Conservation (phyloP, 495 filamentous ascomycete genomes). For the Aspergillus panamensis region DNA sequence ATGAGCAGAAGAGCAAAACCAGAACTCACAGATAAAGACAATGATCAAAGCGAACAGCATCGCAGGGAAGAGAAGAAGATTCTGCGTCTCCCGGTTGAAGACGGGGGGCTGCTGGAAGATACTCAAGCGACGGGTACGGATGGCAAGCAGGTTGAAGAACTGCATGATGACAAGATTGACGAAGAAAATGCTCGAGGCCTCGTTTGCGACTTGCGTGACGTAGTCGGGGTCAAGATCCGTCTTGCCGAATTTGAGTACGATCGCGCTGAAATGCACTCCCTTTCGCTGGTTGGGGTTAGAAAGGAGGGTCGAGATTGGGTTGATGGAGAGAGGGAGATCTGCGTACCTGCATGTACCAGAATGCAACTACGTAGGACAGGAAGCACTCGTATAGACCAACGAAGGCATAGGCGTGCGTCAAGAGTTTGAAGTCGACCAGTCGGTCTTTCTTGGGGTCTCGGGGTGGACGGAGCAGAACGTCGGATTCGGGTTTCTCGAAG, state of each 20-base stretch:
- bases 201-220: slow-evolving; percentile 48
- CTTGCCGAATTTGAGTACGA: slow-evolving; percentile 60
- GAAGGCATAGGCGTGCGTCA: slow-evolving; percentile 61
- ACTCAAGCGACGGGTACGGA: slow-evolving; percentile 60
- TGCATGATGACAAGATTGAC: slow-evolving; percentile 44
- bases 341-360: slow-evolving; percentile 54
- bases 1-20: too few species aligned
- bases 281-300: slow-evolving; percentile 13
- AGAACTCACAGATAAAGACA: slow-evolving; percentile 54
- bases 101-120: slow-evolving; percentile 63
- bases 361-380: slow-evolving; percentile 61
- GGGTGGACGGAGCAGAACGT: slow-evolving; percentile 58
- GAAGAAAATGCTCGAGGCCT: slow-evolving; percentile 32
- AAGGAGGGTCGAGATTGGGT: background rate
- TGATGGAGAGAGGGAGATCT: background rate
- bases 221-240: slow-evolving; percentile 36
- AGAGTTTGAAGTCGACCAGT: slow-evolving; percentile 62
- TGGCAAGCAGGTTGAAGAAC: slow-evolving; percentile 65
- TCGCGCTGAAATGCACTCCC: slow-evolving; percentile 53
- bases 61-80: slow-evolving; percentile 61
- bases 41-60: slow-evolving; percentile 60
- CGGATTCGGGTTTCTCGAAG: slow-evolving; percentile 57
- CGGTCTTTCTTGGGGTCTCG: slow-evolving; percentile 57
- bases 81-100: slow-evolving; percentile 55
- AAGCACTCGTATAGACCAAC: slow-evolving; percentile 59